Percentiles rank a stretch among this genome's conserved stretches.
Evolutionary conservation across 441 rosid species (phyloP).

Genomic region (Jatropha podagrica): DNA sequence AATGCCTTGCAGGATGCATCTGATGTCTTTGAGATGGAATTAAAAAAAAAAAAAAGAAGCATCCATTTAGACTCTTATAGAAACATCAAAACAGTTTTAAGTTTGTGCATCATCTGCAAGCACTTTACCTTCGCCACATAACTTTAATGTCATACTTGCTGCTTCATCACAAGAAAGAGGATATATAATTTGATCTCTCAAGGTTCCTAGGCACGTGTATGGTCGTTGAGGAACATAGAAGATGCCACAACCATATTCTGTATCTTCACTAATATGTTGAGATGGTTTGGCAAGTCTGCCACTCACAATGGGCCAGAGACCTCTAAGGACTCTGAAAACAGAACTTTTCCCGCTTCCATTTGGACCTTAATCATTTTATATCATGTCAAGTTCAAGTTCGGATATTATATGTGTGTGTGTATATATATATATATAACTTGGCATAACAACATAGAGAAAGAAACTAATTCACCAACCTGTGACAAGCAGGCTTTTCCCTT

Average conservation of each 20-base stretch:
- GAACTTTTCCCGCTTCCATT: slow-evolving; percentile 99
- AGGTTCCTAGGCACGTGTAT: slow-evolving; percentile 95
- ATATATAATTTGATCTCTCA: slow-evolving; percentile 98
- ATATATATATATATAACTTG: not conserved
- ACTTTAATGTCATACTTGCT: slow-evolving; percentile 46
- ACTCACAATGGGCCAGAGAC: slow-evolving; percentile 92
- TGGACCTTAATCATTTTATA: slow-evolving; percentile 64
- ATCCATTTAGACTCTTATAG: not conserved
- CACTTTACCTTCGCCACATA: slow-evolving; percentile 54
- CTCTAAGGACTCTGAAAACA: slow-evolving; percentile 92
- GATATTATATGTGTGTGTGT: not conserved
- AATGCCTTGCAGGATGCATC: not conserved
- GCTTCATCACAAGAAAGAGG: slow-evolving; percentile 95
- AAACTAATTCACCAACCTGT: slow-evolving; percentile 69
- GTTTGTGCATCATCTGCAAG: slow-evolving; percentile 15
- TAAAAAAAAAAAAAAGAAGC: too few species aligned
- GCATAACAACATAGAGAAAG: not conserved
- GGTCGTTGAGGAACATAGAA: slow-evolving; percentile 98
- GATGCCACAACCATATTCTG: slow-evolving; percentile 64
- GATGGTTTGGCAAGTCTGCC: slow-evolving; percentile 80
- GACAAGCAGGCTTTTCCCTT: slow-evolving; percentile 91
- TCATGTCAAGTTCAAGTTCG: slow-evolving; percentile 31
- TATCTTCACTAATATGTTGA: slow-evolving; percentile 48
- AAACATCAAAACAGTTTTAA: slow-evolving; percentile 7
- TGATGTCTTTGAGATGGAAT: too few species aligned